Percentiles rank a stretch among this genome's conserved stretches.
Evolutionary conservation across 2,329 filamentous ascomycete genomes (phyloP).

Genomic region (Hymenoscyphus infarciens): DNA sequence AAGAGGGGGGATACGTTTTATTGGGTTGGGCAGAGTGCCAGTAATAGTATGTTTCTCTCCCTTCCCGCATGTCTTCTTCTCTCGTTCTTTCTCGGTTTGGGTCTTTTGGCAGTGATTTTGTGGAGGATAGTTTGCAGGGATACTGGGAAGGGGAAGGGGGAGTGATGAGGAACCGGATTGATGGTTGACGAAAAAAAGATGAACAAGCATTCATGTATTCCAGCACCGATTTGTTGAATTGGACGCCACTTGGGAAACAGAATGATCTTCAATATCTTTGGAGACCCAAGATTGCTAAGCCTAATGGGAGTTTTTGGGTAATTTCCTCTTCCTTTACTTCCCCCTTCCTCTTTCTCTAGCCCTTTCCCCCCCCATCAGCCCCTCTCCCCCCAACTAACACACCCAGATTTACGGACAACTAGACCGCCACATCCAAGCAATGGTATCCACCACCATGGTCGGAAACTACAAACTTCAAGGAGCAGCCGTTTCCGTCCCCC

Average conservation of each 20-base stretch:
- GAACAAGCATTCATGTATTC: constrained; percentile 40
- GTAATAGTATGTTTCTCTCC: constrained; percentile 29
- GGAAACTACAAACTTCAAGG: constrained; percentile 34
- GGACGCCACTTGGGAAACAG: constrained; percentile 38
- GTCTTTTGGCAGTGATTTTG: too few relatives aligned
- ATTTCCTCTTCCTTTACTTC: constrained; percentile 4
- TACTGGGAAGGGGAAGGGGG: too few relatives aligned
- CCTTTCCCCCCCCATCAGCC: too few relatives aligned
- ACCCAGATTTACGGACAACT: constrained; percentile 40
- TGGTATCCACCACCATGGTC: constrained; percentile 34
- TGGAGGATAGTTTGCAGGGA: too few relatives aligned
- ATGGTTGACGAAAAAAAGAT: constrained; percentile 23
- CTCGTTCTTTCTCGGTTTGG: too few relatives aligned
- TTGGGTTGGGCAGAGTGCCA: constrained; percentile 40
- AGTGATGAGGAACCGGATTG: too few relatives aligned
- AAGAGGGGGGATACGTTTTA: constrained; percentile 40
- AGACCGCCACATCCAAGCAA: constrained; percentile 39
- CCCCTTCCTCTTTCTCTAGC: too few relatives aligned
- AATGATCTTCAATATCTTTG: constrained; percentile 38
- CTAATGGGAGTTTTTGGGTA: constrained; percentile 40
- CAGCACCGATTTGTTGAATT: constrained; percentile 41
- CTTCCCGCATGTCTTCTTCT: neutral
- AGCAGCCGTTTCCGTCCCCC: constrained; percentile 38
- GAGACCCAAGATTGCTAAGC: constrained; percentile 41
- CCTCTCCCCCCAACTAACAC: too few relatives aligned